Conservation (phyloP, 768 basidiomycete species). For the Mycena galericulata region DNA sequence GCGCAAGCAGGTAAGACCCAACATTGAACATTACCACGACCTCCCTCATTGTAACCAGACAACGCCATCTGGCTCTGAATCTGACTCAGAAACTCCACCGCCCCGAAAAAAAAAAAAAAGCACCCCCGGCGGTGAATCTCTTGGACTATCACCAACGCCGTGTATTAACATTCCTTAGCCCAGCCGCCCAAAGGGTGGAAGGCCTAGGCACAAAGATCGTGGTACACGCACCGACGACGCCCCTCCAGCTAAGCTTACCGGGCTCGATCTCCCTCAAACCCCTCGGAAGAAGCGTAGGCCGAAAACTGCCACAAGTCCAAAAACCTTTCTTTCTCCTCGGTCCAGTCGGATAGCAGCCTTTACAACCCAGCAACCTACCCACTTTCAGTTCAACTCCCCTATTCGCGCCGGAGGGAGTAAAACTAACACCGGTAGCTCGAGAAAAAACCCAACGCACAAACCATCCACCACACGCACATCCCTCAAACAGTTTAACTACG, state of each 20-base stretch:
- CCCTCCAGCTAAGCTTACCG: not conserved
- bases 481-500: no score
- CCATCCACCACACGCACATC: not conserved
- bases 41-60: no score
- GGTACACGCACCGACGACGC: not conserved
- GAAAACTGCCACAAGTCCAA: not conserved
- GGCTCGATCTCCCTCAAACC: not conserved
- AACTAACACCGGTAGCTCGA: not conserved
- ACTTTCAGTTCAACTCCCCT: not conserved
- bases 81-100: no score
- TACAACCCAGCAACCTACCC: not conserved
- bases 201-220: not conserved
- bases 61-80: no score
- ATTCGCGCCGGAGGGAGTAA: not conserved
- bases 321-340: not conserved
- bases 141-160: no score
- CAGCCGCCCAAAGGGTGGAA: not conserved
- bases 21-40: no score
- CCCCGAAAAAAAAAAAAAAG: no score
- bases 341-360: not conserved
- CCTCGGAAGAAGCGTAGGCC: not conserved
- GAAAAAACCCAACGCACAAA: not conserved
- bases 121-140: no score
- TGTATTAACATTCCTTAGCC: no score
- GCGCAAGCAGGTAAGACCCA: no score